Evolutionary conservation across 108 stramenopile genomes (phyloP).

Genomic region (Skeletonema grethae): DNA sequence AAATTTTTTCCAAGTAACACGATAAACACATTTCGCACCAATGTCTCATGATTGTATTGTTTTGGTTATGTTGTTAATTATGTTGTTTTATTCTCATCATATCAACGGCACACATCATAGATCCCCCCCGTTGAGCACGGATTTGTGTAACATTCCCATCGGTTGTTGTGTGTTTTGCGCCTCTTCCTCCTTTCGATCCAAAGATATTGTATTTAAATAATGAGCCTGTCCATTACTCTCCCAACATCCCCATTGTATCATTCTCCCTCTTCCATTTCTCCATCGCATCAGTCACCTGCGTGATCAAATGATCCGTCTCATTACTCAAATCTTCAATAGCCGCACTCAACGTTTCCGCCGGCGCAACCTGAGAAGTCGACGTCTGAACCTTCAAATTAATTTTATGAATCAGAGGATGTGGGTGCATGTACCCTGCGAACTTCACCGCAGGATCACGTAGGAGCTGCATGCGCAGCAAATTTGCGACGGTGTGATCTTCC

Average conservation of each 20-base stretch:
- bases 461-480: conserved; percentile 94
- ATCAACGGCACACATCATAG: background rate
- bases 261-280: conserved; percentile 83
- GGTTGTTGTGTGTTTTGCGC: background rate
- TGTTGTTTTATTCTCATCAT: no score
- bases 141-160: background rate
- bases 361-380: conserved; percentile 68
- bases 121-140: background rate
- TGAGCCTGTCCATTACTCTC: background rate
- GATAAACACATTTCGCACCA: no score
- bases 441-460: conserved; percentile 87
- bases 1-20: no score
- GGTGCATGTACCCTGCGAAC: conserved; percentile 93
- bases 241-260: conserved; percentile 54
- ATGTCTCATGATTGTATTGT: no score
- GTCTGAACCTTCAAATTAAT: conserved; percentile 91
- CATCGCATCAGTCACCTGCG: conserved; percentile 72
- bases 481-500: conserved; percentile 96
- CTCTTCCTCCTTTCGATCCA: background rate
- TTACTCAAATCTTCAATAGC: conserved; percentile 88
- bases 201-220: background rate
- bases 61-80: background rate
- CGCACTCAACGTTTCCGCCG: conserved; percentile 71
- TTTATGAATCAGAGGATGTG: conserved; percentile 92
- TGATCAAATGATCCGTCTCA: conserved; percentile 87